Conservation (phyloP, 768 basidiomycete species). For the Cyathus striatus region DNA sequence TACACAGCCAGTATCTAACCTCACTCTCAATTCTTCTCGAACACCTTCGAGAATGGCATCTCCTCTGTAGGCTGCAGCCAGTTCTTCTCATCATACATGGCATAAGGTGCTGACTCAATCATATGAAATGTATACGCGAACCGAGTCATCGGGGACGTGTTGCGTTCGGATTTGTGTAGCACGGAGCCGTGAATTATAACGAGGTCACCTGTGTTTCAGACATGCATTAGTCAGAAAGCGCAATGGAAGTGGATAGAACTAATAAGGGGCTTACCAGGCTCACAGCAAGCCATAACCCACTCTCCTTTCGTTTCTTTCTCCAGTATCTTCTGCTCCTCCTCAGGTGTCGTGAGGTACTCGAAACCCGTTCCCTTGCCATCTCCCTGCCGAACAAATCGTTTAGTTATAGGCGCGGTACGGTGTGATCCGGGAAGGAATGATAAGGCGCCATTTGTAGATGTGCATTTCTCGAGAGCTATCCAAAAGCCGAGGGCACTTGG, state of each 20-base stretch:
- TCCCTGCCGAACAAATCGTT: constrained; percentile 80
- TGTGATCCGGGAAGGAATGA: constrained; percentile 93
- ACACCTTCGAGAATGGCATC: constrained; percentile 74
- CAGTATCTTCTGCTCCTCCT: constrained; percentile 17
- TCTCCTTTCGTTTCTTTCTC: constrained; percentile 8
- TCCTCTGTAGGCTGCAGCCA: constrained; percentile 87
- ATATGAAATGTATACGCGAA: constrained; percentile 97
- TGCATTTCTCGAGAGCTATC: constrained; percentile 92
- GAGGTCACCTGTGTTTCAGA: constrained; percentile 58
- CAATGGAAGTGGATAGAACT: background rate
- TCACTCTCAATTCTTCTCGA: constrained; percentile 16
- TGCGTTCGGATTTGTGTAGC: constrained; percentile 87
- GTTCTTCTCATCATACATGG: constrained; percentile 83
- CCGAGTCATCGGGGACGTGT: constrained; percentile 73
- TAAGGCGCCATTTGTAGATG: constrained; percentile 74
- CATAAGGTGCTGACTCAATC: constrained; percentile 73
- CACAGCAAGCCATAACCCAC: background rate
- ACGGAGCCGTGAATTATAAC: constrained; percentile 93
- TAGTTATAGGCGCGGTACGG: constrained; percentile 61
- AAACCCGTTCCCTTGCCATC: constrained; percentile 78
- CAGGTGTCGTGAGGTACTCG: constrained; percentile 28
- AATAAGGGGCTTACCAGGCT: background rate
- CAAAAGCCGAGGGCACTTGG: constrained; percentile 93
- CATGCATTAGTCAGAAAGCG: too few species aligned
- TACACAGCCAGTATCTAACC: too few species aligned